Conservation (phyloP, 129 eudicot genomes). For the Pseudognaphalium luteoalbum region DNA sequence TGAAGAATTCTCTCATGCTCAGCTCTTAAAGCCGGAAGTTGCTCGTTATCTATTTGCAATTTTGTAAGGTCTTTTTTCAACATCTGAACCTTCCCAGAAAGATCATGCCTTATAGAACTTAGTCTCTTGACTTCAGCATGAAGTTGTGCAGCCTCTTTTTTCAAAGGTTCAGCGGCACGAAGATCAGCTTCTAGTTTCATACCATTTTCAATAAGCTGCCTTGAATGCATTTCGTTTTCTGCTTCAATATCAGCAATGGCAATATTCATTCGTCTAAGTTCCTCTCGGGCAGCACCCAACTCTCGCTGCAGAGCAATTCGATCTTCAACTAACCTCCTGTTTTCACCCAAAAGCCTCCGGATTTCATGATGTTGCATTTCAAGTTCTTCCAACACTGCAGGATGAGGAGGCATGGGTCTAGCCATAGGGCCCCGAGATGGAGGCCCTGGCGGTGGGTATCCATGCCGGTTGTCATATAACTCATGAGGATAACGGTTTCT, state of each 20-base stretch:
- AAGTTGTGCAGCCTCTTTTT: constrained; percentile 59
- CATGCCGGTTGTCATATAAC: constrained; percentile 60
- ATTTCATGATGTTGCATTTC: constrained; percentile 77
- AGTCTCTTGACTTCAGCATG: constrained; percentile 77
- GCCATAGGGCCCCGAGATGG: constrained; percentile 54
- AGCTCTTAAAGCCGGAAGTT: constrained; percentile 66
- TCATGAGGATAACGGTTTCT: constrained; percentile 73
- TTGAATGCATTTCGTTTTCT: constrained; percentile 65
- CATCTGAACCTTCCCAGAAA: constrained; percentile 59
- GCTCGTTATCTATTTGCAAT: constrained; percentile 68
- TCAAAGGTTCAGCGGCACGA: constrained; percentile 76
- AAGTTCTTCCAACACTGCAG: constrained; percentile 82
- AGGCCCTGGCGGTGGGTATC: constrained; percentile 56
- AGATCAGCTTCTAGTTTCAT: constrained; percentile 86
- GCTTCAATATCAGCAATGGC: constrained; percentile 63
- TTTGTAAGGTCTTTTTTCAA: constrained; percentile 62
- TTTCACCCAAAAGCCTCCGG: constrained; percentile 81
- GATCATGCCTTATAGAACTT: constrained; percentile 52
- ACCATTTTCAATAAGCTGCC: constrained; percentile 77
- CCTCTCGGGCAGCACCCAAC: constrained; percentile 69
- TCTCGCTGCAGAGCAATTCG: constrained; percentile 67
- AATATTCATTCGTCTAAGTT: constrained; percentile 67
- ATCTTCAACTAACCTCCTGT: constrained; percentile 77
- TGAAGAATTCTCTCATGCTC: constrained; percentile 78
- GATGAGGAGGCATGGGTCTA: constrained; percentile 70